Evolutionary conservation across 2,329 filamentous ascomycete species (phyloP).

Genomic region (Apiospora phragmitis): DNA sequence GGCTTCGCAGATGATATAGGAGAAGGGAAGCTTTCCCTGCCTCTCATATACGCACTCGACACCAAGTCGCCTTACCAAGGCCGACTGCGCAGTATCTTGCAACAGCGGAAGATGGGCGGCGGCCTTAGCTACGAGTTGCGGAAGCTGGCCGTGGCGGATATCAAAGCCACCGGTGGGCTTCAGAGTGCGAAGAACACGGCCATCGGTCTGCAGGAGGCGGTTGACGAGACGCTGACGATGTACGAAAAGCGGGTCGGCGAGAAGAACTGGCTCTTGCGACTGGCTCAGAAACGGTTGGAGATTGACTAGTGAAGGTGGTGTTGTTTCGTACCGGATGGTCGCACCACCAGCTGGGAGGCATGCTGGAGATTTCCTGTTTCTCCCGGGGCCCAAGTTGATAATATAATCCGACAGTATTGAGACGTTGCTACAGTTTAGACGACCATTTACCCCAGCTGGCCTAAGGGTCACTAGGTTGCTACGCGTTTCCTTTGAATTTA

Average conservation of each 20-base stretch:
- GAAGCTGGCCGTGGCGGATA: background rate
- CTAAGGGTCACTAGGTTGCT: no score
- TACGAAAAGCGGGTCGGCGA: background rate
- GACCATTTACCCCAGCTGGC: no score
- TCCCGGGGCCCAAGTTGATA: no score
- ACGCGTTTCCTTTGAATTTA: no score
- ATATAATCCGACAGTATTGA: no score
- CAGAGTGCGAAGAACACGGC: background rate
- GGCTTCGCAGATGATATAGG: constrained; percentile 43
- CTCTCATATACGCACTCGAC: constrained; percentile 25
- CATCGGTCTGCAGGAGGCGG: background rate
- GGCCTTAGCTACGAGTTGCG: background rate
- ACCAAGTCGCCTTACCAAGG: background rate
- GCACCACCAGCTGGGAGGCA: no score
- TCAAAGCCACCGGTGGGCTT: background rate
- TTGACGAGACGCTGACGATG: background rate
- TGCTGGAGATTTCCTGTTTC: no score
- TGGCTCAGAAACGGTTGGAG: background rate
- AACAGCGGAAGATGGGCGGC: background rate
- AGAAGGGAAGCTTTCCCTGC: constrained; percentile 42
- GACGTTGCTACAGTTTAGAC: no score
- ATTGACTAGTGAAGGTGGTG: no score
- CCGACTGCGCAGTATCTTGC: background rate
- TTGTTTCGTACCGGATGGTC: no score
- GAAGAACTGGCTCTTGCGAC: background rate